Evolutionary conservation across 805 yeast species (phyloP).

Genomic region (Yarrowia bubula): DNA sequence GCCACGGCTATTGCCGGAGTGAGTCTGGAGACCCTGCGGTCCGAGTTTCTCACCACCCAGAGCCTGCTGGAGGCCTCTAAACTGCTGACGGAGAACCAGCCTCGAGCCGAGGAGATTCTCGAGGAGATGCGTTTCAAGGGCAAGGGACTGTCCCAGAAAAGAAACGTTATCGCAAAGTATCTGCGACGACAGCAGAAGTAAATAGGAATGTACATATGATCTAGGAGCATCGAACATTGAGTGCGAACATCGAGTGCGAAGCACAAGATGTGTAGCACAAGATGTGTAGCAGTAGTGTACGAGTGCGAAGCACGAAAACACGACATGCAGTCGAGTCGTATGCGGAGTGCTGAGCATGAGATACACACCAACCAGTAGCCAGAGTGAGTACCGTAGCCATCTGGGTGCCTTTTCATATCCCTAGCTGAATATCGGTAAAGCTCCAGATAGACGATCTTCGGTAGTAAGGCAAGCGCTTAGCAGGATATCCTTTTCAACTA

Average conservation of each 20-base stretch:
- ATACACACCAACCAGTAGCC: too few relatives aligned
- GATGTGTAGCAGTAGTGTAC: too few relatives aligned
- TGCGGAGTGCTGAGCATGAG: too few relatives aligned
- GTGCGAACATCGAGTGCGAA: slow-evolving; percentile 13
- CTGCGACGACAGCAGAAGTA: slow-evolving; percentile 51
- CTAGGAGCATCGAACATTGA: not conserved
- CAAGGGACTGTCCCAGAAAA: slow-evolving; percentile 29
- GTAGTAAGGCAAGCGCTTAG: too few relatives aligned
- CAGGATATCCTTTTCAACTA: too few relatives aligned
- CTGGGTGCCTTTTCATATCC: too few relatives aligned
- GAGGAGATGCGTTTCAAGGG: slow-evolving; percentile 37
- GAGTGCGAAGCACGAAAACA: too few relatives aligned
- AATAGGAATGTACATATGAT: slow-evolving; percentile 55
- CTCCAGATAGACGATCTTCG: too few relatives aligned
- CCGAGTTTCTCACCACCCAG: slow-evolving; percentile 41
- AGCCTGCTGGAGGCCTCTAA: slow-evolving; percentile 38
- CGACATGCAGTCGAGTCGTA: too few relatives aligned
- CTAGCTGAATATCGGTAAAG: too few relatives aligned
- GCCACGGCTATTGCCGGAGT: slow-evolving; percentile 44
- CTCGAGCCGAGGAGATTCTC: slow-evolving; percentile 42
- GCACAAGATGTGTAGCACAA: too few relatives aligned
- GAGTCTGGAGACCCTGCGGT: slow-evolving; percentile 43
- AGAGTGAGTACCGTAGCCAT: too few relatives aligned
- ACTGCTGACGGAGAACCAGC: slow-evolving; percentile 39
- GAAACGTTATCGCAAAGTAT: slow-evolving; percentile 43